Evolutionary conservation across 2,329 filamentous ascomycete genomes (phyloP), one percentile per base, ranked within the genome.

Genomic region (Geosmithia flava): DNA sequence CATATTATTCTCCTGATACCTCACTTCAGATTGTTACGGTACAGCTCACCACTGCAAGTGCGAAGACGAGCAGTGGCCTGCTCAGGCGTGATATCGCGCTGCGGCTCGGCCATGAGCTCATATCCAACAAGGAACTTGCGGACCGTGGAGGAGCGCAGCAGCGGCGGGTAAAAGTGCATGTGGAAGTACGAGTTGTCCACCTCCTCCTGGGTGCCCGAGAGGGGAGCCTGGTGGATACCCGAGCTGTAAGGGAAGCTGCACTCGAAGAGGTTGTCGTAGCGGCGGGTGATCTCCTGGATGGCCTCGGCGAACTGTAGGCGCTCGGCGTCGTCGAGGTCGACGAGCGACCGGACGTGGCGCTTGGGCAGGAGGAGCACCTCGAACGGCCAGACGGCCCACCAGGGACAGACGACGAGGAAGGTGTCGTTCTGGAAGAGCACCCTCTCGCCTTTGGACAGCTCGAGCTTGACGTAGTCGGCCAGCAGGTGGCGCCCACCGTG

Each of bases 301-400:
- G 83, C 81, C 60, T 95, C 86, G 15, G 93, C 88, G 52, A 97
- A 79, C 46, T 82, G 73, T 20, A 75, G 62, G 54, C 82, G 80
- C 66, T 97, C 91, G 23, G 74, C 67, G 10, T 76, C 73, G 46
- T 76, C 78, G 39, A 98, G 73, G 62, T 98, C 91, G 16, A 95
- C 81, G 44, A 98, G 74, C 1, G 85, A 85, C 42, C 89, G 81
- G 55, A 90, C 84, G 63, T 96, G 90, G 52, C 80, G 73, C 68
- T 88, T 94, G 52, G 87, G 80, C 29, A 96, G 73, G 51, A 98
- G 77, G 72, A 98, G 85, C 44, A 91, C 85, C 70, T 98, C 93
- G 52, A 96, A 98, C 0, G 93, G 93, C 93, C 93, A 98, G 17
- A 88, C 76, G 1, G 88, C 93, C 93, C 93, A 98, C 89, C 93